Evolutionary conservation across 495 filamentous ascomycete species (phyloP).

Genomic region (Hapsidospora chrysogenum): DNA sequence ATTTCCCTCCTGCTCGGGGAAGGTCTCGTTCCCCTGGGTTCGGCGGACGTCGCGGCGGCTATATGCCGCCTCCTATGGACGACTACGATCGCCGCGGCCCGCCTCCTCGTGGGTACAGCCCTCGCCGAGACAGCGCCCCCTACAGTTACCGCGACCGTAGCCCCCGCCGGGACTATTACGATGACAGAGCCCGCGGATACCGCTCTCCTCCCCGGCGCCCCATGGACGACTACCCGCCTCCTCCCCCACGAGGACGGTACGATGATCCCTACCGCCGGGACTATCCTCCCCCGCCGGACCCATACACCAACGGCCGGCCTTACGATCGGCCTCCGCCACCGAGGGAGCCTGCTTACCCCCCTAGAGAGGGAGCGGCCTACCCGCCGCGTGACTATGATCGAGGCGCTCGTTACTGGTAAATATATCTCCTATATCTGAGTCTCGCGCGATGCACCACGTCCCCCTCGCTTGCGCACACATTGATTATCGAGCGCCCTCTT

Average conservation of each 20-base stretch:
- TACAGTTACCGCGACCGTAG: constrained; percentile 79
- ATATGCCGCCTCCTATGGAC: constrained; percentile 39
- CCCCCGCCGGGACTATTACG: constrained; percentile 69
- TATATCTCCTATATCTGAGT: not conserved
- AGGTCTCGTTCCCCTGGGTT: constrained; percentile 45
- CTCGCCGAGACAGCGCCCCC: constrained; percentile 36
- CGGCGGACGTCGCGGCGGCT: constrained; percentile 37
- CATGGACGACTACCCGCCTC: constrained; percentile 56
- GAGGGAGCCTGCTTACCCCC: constrained; percentile 29
- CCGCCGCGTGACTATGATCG: constrained; percentile 25
- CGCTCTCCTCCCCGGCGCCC: constrained; percentile 60
- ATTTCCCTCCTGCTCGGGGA: constrained; percentile 56
- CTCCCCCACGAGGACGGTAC: constrained; percentile 36
- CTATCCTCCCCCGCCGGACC: constrained; percentile 35
- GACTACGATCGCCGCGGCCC: constrained; percentile 66
- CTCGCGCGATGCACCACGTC: not conserved
- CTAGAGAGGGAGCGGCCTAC: constrained; percentile 11
- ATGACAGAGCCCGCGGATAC: constrained; percentile 53
- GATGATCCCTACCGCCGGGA: constrained; percentile 48
- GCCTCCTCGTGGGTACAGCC: constrained; percentile 59
- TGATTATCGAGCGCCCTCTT: not conserved
- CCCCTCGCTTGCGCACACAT: not conserved
- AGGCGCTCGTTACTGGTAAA: constrained; percentile 24
- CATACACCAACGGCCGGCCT: constrained; percentile 46
- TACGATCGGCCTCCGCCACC: constrained; percentile 43